These are phyloP conservation scores for Entomortierella lignicola DNA, from an alignment of 192 early-diverging fungal species.

Conservation along the genomic window DNA sequence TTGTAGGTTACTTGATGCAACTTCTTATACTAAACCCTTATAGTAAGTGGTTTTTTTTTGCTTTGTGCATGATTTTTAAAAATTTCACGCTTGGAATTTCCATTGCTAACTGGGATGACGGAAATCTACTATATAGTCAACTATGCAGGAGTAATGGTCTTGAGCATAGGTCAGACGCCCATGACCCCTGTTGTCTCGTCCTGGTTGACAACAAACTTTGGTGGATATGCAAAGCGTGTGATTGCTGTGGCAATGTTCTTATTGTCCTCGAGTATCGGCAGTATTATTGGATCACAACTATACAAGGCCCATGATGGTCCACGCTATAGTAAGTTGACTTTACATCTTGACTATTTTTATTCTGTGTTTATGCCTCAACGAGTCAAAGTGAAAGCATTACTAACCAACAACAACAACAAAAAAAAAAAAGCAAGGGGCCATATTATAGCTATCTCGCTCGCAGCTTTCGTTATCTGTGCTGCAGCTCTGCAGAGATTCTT, in stretches of 20 bases:
- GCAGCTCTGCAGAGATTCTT: slow-evolving; percentile 19
- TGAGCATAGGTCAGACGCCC: slow-evolving; percentile 42
- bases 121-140: slow-evolving; percentile 13
- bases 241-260: slow-evolving; percentile 34
- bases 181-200: slow-evolving; percentile 30
- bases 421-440: slow-evolving; percentile 11
- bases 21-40: slow-evolving; percentile 30
- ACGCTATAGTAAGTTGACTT: slow-evolving; percentile 16
- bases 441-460: slow-evolving; percentile 14
- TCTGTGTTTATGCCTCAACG: too few relatives aligned
- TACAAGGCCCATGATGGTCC: slow-evolving; percentile 19
- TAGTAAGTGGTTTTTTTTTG: slow-evolving; percentile 5
- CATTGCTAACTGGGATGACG: not conserved
- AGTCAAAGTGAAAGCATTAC: too few relatives aligned
- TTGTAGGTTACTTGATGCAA: slow-evolving; percentile 26
- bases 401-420: too few relatives aligned
- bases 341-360: too few relatives aligned
- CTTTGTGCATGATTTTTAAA: not conserved
- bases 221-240: slow-evolving; percentile 31
- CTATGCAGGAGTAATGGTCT: slow-evolving; percentile 24
- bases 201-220: slow-evolving; percentile 47
- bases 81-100: not conserved
- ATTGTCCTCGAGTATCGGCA: slow-evolving; percentile 22
- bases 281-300: slow-evolving; percentile 21
- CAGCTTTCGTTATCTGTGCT: slow-evolving; percentile 1